Conservation (phyloP, 2,329 filamentous ascomycete genomes). For the Stagonosporopsis chrysanthemi region DNA sequence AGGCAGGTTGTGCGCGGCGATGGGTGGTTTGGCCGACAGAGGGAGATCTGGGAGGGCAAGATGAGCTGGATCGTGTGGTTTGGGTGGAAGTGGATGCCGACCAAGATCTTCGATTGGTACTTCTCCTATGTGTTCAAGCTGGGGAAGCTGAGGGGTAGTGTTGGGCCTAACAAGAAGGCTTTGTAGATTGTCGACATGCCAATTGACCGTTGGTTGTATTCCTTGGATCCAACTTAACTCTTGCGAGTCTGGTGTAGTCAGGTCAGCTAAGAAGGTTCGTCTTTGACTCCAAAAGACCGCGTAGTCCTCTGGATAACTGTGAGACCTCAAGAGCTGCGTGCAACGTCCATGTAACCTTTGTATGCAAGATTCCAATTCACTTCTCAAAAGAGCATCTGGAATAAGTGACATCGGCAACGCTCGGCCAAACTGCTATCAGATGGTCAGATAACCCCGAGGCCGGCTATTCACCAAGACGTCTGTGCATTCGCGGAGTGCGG, state of each 20-base stretch:
- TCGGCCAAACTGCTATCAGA: conserved; percentile 4
- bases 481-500: conserved; percentile 18
- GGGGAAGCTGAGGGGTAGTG: conserved; percentile 53
- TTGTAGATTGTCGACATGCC: conserved; percentile 1
- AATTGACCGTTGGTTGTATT: no score
- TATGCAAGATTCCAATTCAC: no score
- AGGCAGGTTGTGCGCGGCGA: conserved; percentile 56
- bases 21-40: conserved; percentile 48
- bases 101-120: conserved; percentile 51
- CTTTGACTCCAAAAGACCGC: no score
- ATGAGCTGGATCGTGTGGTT: conserved; percentile 59
- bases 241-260: no score
- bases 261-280: no score
- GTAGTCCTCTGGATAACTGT: no score
- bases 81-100: conserved; percentile 57
- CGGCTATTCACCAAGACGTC: conserved; percentile 11
- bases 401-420: neutral
- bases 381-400: neutral
- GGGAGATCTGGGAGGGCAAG: conserved; percentile 64
- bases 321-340: no score
- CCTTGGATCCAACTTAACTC: no score
- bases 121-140: conserved; percentile 62
- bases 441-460: conserved; percentile 10
- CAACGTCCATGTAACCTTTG: no score
- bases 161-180: conserved; percentile 41